These are phyloP conservation scores for Salix arbutifolia DNA, from an alignment of 345 rosid species.

Conservation along the genomic window DNA sequence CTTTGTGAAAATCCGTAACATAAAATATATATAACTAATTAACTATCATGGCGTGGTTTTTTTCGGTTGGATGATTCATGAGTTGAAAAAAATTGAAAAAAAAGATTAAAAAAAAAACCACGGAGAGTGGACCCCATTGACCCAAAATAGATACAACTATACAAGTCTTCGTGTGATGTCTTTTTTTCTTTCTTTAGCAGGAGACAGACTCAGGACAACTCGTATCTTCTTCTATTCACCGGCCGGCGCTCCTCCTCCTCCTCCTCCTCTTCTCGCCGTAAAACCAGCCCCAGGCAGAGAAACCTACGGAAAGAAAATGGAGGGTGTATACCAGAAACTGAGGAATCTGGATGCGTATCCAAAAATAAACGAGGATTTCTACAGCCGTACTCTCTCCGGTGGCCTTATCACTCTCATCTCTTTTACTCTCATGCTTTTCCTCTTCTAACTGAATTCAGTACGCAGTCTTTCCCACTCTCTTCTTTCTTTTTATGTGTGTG, in stretches of 20 bases:
- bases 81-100: too few species aligned
- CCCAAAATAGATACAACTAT: background rate
- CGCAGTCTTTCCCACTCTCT: constrained; percentile 1
- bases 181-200: background rate
- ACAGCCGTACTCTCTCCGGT: constrained; percentile 78
- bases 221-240: background rate
- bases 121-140: too few species aligned
- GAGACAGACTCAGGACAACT: background rate
- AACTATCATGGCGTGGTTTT: too few species aligned
- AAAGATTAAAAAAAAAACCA: too few species aligned
- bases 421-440: constrained; percentile 51
- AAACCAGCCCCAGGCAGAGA: background rate
- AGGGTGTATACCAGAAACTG: constrained; percentile 44
- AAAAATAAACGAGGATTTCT: constrained; percentile 84
- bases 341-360: constrained; percentile 82
- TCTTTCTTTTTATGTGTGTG: too few species aligned
- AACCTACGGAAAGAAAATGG: constrained; percentile 19
- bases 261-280: background rate
- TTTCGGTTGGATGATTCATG: too few species aligned
- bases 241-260: background rate
- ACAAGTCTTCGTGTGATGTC: background rate
- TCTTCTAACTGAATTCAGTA: constrained; percentile 78
- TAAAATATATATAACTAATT: too few species aligned
- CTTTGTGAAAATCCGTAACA: too few species aligned
- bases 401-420: constrained; percentile 78